Evolutionary conservation across 345 rosid genomes (phyloP).

Genomic region (Brassica cretica): DNA sequence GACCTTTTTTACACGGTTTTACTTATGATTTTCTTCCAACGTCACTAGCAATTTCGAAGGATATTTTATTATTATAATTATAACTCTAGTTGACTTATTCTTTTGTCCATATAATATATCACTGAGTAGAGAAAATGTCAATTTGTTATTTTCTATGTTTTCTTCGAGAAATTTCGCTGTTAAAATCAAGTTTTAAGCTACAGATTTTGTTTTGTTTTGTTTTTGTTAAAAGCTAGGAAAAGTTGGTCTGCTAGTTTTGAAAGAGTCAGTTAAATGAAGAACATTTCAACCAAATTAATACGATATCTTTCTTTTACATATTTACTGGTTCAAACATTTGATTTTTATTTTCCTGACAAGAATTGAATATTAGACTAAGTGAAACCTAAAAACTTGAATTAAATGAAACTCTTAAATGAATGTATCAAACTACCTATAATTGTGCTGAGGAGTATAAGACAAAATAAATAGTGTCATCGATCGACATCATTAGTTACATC

Average conservation of each 20-base stretch:
- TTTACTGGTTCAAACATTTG: slow-evolving; percentile 29
- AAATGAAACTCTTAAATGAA: neutral
- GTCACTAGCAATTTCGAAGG: slow-evolving; percentile 9
- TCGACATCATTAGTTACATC: slow-evolving; percentile 36
- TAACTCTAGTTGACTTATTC: slow-evolving; percentile 18
- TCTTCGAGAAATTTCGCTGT: neutral
- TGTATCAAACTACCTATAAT: neutral
- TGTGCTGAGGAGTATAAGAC: neutral
- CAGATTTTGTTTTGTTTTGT: neutral
- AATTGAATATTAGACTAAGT: neutral
- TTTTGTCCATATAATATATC: slow-evolving; percentile 14
- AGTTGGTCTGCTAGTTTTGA: neutral
- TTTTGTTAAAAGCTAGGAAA: neutral
- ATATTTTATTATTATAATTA: neutral
- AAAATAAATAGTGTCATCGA: slow-evolving; percentile 14
- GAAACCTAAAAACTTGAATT: neutral
- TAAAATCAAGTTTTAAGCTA: neutral
- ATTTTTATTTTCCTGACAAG: neutral
- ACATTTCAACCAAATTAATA: slow-evolving; percentile 9
- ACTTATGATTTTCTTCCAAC: slow-evolving; percentile 1
- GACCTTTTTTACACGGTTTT: neutral
- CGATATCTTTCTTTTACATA: neutral
- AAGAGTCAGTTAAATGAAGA: slow-evolving; percentile 6
- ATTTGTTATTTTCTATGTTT: neutral
- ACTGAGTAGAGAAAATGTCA: slow-evolving; percentile 18